These are phyloP conservation scores for Sordariomycetes sp. DNA, from an alignment of 2,329 filamentous ascomycete species.

Conservation along the genomic window DNA sequence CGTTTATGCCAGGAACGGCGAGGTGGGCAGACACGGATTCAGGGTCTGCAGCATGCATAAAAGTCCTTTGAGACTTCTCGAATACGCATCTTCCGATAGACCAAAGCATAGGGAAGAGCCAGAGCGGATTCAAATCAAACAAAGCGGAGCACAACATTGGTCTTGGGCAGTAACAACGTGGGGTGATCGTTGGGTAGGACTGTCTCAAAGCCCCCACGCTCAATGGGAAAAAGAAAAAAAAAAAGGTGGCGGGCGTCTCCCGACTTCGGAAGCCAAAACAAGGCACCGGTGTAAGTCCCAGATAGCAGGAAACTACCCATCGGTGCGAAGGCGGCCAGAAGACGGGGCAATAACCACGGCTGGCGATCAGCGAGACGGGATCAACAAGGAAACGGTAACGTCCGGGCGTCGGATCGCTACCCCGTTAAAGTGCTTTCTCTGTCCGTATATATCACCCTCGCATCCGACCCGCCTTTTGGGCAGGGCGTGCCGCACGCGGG, in stretches of 20 bases:
- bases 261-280: background rate
- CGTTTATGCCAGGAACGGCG: background rate
- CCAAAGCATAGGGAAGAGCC: too few relatives aligned
- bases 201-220: background rate
- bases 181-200: background rate
- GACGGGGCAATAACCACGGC: background rate
- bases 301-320: background rate
- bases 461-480: background rate
- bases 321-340: background rate
- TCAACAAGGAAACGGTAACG: background rate
- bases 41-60: background rate
- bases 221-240: background rate
- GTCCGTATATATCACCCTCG: background rate
- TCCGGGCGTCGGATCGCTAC: background rate
- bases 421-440: background rate
- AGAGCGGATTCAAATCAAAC: too few relatives aligned
- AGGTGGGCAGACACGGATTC: background rate
- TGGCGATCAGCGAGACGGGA: background rate
- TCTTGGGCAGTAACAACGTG: background rate
- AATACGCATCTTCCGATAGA: background rate
- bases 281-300: background rate
- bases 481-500: background rate
- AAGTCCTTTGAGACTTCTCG: background rate
- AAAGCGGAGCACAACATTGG: too few relatives aligned
- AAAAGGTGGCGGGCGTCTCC: background rate